These are phyloP conservation scores for Mycosarcoma mackinlayi DNA, from an alignment of 1,284 basidiomycete genomes.

Conservation along the genomic window DNA sequence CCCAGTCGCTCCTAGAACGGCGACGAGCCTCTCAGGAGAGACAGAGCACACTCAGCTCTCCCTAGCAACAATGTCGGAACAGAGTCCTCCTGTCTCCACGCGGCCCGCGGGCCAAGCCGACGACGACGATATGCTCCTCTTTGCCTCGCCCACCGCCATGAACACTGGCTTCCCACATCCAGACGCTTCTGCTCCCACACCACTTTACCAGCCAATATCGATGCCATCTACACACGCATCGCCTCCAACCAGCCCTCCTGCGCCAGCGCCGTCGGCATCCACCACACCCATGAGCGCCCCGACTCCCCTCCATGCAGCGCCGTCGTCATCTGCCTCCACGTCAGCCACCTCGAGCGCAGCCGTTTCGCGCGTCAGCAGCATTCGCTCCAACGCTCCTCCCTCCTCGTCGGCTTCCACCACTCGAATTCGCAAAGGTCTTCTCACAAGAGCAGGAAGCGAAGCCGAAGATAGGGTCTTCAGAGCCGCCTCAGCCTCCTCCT, in stretches of 20 bases:
- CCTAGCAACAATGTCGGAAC: conserved; percentile 20
- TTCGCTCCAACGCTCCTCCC: conserved; percentile 34
- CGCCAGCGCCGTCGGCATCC: conserved; percentile 15
- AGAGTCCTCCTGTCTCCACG: too few relatives aligned
- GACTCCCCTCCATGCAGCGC: conserved; percentile 30
- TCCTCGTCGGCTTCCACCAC: conserved; percentile 37
- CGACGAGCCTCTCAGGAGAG: neutral
- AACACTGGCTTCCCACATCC: conserved; percentile 10
- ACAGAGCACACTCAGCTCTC: neutral
- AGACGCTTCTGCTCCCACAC: neutral
- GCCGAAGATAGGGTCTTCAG: conserved; percentile 38
- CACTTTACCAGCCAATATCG: neutral
- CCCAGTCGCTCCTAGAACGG: neutral
- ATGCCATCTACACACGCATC: neutral
- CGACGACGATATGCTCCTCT: conserved; percentile 6
- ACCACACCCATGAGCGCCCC: conserved; percentile 37
- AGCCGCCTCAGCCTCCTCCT: conserved; percentile 12
- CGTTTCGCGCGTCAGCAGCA: conserved; percentile 42
- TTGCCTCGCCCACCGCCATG: conserved; percentile 31
- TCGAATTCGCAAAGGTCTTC: conserved; percentile 46
- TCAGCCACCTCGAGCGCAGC: conserved; percentile 36
- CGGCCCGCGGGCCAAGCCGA: neutral
- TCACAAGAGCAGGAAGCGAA: conserved; percentile 44
- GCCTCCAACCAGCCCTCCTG: conserved; percentile 12
- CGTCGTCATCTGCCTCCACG: neutral